These are phyloP conservation scores for Penicillium sp. DNA, from an alignment of 2,329 filamentous ascomycete genomes.

Conservation along the genomic window DNA sequence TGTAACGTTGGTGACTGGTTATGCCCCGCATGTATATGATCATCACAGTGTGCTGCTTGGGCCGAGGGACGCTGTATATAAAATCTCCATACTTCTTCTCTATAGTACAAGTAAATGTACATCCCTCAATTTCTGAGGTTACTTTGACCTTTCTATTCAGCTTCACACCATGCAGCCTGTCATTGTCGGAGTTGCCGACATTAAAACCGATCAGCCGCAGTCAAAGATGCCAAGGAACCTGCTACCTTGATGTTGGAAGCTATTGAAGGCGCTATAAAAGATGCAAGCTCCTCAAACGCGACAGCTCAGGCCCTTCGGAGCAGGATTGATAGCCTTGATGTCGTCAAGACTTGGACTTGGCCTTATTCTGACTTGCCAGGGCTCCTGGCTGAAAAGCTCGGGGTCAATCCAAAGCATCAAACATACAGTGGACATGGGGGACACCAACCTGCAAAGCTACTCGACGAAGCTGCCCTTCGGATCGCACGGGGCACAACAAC, in stretches of 20 bases:
- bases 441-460: conserved; percentile 60
- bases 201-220: conserved; percentile 57
- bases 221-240: conserved; percentile 59
- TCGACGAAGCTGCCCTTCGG: conserved; percentile 63
- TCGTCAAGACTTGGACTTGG: conserved; percentile 58
- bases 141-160: not conserved
- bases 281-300: conserved; percentile 43
- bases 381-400: conserved; percentile 52
- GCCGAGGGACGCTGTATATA: not conserved
- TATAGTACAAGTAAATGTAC: not conserved
- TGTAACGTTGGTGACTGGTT: not conserved
- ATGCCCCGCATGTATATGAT: not conserved
- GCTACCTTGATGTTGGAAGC: conserved; percentile 59
- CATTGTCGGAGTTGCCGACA: conserved; percentile 62
- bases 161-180: conserved; percentile 45
- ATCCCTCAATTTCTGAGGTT: not conserved
- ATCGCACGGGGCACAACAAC: conserved; percentile 55
- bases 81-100: not conserved
- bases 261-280: conserved; percentile 52
- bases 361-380: conserved; percentile 51
- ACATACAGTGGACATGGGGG: conserved; percentile 61
- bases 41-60: not conserved
- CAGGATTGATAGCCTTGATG: conserved; percentile 57
- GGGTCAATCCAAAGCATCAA: conserved; percentile 49
- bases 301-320: conserved; percentile 39